Evolutionary conservation across 1,139 yeast species (phyloP).

Genomic region (Dujonia santamariae): DNA sequence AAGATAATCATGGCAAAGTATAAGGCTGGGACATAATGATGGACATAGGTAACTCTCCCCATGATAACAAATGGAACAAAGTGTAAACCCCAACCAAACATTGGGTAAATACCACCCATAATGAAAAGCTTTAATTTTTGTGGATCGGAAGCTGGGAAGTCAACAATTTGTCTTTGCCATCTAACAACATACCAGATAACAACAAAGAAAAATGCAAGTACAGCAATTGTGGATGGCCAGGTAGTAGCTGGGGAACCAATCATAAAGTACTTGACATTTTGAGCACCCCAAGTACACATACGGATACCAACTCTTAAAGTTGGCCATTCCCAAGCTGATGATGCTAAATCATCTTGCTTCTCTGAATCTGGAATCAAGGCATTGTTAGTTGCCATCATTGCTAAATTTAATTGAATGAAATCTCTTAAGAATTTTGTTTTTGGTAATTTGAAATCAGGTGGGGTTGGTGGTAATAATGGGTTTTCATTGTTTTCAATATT

Average conservation of each 20-base stretch:
- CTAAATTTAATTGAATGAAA: slow-evolving; percentile 88
- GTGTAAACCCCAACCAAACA: slow-evolving; percentile 94
- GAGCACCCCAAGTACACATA: slow-evolving; percentile 92
- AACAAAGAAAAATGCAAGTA: slow-evolving; percentile 57
- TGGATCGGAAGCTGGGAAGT: slow-evolving; percentile 47
- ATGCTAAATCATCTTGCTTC: slow-evolving; percentile 87
- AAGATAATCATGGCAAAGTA: slow-evolving; percentile 89
- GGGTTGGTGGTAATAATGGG: slow-evolving; percentile 68
- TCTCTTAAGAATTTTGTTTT: slow-evolving; percentile 82
- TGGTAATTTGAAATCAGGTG: slow-evolving; percentile 73
- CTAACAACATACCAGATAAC: slow-evolving; percentile 63
- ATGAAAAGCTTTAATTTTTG: slow-evolving; percentile 33
- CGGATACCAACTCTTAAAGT: slow-evolving; percentile 87
- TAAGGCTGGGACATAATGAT: slow-evolving; percentile 94
- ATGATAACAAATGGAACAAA: slow-evolving; percentile 85
- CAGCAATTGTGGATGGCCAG: slow-evolving; percentile 81
- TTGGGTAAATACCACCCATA: slow-evolving; percentile 86
- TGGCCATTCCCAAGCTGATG: slow-evolving; percentile 99
- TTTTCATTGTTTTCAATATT: slow-evolving; percentile 86
- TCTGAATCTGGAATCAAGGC: slow-evolving; percentile 92
- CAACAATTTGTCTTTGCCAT: slow-evolving; percentile 91
- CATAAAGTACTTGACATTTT: slow-evolving; percentile 76
- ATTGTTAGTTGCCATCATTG: slow-evolving; percentile 99
- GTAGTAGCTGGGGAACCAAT: slow-evolving; percentile 94
- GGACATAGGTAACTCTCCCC: slow-evolving; percentile 98